Conservation (phyloP, 2,329 filamentous ascomycete species). For the Colletotrichum abscissum region DNA sequence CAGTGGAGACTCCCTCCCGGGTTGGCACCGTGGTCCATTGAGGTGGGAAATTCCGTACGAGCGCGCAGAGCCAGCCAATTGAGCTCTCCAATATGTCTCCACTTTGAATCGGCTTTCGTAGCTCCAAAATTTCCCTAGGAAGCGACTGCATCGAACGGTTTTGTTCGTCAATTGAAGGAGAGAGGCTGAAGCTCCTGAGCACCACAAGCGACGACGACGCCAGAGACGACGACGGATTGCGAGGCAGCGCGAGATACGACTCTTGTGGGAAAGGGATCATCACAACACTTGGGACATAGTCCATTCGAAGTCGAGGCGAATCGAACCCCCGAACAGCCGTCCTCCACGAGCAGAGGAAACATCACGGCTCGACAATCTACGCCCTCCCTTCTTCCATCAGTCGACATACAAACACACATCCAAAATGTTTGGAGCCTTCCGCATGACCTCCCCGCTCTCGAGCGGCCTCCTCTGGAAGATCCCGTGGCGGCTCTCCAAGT, state of each 20-base stretch:
- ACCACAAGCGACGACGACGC: not conserved
- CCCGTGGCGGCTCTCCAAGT: conserved; percentile 92
- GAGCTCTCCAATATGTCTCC: not conserved
- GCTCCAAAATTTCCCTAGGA: conserved; percentile 33
- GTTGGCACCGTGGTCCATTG: too few relatives aligned
- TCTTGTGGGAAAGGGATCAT: fast-evolving
- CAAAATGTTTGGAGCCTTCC: conserved; percentile 87
- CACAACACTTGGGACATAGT: not conserved
- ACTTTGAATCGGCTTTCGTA: not conserved
- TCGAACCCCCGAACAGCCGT: not conserved
- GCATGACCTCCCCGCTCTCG: conserved; percentile 79
- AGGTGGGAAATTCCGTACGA: conserved; percentile 27
- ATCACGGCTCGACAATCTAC: too few relatives aligned
- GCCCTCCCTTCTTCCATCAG: too few relatives aligned
- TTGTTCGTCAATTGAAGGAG: not conserved
- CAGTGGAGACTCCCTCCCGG: not conserved
- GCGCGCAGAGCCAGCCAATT: conserved; percentile 1
- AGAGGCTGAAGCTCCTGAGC: not conserved
- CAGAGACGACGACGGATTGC: not conserved
- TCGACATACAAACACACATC: conserved; percentile 7
- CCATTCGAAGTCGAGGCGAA: not conserved
- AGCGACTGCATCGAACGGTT: not conserved
- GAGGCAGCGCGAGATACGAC: not conserved
- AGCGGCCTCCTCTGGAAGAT: conserved; percentile 95
- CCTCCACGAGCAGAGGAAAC: not conserved